Base-by-base conservation (phyloP, 805 yeast species). In the Candida argentea region DNA sequence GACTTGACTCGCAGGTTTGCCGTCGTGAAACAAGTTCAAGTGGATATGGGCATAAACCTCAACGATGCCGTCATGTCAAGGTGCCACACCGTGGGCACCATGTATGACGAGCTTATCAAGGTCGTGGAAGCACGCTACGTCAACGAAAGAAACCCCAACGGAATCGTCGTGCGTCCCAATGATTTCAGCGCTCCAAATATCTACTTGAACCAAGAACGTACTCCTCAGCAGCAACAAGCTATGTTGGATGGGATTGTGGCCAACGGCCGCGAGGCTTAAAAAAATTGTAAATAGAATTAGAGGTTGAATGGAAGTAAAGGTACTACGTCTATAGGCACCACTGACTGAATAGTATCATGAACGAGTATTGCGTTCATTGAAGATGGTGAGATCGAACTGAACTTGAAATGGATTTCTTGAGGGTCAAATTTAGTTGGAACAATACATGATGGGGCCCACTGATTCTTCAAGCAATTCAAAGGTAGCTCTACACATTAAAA, bases 131-230 rank as follows among this genome's bases (percentile, higher is more conserved):
- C 44, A 12, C 58, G 64, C 40, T 56, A 57, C 45, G 66, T 57
- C 38, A 70, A 69, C 41, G 86, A 79, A 45, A 67, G 75, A 46
- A 70, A 75, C 43, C 86, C 91, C n/a, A 70, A 79, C 42, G 89
- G 84, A 16, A 70, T 83, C 31, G 73, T 75, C 35, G 60, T 83
- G 39, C 58, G 72, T 32, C 49, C 59, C 5, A 61, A 59, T 16
- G 76, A 70, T 25, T 80, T 73, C 43, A 59, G 53, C 17, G 73
- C 79, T 22, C 26, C 26, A 10, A 82, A 80, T 39, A 55, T 76
- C 19, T 63, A 65, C 36, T 57, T 75, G 35, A 73, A 68, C 32
- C 56, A 67, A 24, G 73, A 65, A 41, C 61, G 64, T n/a, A 54
- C 58, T 30, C 61, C 65, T 24, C 50, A 51, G 33, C 59, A 64